phyloP scores from a whole-genome alignment of 805 yeast genomes.

The Tetrapisispora pingtungensis region DNA sequence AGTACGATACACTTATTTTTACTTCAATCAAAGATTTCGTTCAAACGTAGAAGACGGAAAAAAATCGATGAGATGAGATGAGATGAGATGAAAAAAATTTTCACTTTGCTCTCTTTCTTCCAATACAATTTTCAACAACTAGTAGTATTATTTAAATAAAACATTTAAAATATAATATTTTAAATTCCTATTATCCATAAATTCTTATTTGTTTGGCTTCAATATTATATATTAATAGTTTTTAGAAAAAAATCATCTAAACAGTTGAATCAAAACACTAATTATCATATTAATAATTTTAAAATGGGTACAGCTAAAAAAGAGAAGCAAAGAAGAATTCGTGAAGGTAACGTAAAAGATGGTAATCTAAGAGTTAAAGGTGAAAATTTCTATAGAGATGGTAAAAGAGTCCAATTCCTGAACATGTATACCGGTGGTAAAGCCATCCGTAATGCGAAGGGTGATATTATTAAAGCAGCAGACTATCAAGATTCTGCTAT shows the following conservation, averaged over 20 bases:
- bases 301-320: constrained; percentile 91
- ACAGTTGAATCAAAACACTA: no score
- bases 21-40: no score
- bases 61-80: constrained; percentile 1
- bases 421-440: constrained; percentile 90
- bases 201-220: no score
- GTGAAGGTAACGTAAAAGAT: constrained; percentile 73
- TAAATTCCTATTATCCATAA: no score
- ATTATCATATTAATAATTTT: no score
- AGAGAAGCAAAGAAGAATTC: constrained; percentile 76
- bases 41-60: neutral
- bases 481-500: constrained; percentile 76
- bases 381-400: constrained; percentile 92
- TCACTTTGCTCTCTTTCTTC: neutral
- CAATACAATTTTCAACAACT: neutral
- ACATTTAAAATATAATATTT: no score
- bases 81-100: constrained; percentile 3
- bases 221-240: no score
- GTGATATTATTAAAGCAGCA: constrained; percentile 83
- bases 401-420: constrained; percentile 79
- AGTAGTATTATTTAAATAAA: no score
- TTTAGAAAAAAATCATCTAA: no score
- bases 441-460: constrained; percentile 76
- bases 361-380: constrained; percentile 93
- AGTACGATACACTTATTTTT: no score